Evolutionary conservation across 805 yeast genomes (phyloP).

Genomic region (Tetrapisispora namnaoensis): DNA sequence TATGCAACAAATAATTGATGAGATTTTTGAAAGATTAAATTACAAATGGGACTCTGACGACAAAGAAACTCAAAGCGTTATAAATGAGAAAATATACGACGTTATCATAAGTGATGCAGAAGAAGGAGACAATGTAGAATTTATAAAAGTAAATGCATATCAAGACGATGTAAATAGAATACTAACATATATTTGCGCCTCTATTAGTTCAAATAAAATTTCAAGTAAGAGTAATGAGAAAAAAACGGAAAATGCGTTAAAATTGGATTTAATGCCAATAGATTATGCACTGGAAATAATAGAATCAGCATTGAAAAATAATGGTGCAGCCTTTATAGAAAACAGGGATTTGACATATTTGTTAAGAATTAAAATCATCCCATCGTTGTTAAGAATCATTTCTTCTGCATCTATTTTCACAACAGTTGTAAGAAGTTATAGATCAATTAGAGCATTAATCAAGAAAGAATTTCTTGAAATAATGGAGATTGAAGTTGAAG

Average conservation of each 20-base stretch:
- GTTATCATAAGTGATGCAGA: slow-evolving; percentile 37
- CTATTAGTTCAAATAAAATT: slow-evolving; percentile 20
- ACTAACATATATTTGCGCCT: slow-evolving; percentile 60
- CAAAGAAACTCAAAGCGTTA: neutral
- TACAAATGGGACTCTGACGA: slow-evolving; percentile 25
- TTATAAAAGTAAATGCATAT: slow-evolving; percentile 37
- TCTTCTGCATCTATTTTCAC: slow-evolving; percentile 52
- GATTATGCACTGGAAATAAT: slow-evolving; percentile 71
- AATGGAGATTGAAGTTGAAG: slow-evolving; percentile 71
- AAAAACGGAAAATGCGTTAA: slow-evolving; percentile 29
- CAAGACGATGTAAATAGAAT: slow-evolving; percentile 64
- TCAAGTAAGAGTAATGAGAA: slow-evolving; percentile 39
- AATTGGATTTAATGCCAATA: slow-evolving; percentile 43
- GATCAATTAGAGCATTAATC: slow-evolving; percentile 57
- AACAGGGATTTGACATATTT: slow-evolving; percentile 60
- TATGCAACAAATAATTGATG: slow-evolving; percentile 70
- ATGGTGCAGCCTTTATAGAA: slow-evolving; percentile 41
- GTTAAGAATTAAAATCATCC: slow-evolving; percentile 60
- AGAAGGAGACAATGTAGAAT: slow-evolving; percentile 19
- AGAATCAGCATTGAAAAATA: slow-evolving; percentile 67
- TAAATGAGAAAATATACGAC: slow-evolving; percentile 19
- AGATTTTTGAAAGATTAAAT: slow-evolving; percentile 60
- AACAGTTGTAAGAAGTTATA: slow-evolving; percentile 60
- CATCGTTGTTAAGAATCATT: slow-evolving; percentile 60
- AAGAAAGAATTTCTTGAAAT: slow-evolving; percentile 47